These are phyloP conservation scores for Xylariaceae sp. DNA, from an alignment of 2,329 filamentous ascomycete genomes.

Conservation along the genomic window DNA sequence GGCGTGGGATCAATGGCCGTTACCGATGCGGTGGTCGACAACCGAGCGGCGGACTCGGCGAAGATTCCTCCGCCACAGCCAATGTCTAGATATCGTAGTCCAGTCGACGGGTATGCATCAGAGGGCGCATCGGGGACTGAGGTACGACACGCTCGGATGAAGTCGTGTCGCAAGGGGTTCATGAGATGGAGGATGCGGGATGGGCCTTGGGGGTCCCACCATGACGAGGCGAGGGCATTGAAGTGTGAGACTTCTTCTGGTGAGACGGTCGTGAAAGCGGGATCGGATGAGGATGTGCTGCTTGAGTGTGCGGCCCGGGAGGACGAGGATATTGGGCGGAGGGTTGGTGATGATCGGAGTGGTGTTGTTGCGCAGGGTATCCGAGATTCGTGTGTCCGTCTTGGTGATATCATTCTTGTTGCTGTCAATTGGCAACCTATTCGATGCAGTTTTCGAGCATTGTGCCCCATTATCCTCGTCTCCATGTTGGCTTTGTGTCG, in stretches of 20 bases:
- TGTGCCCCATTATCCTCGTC: neutral
- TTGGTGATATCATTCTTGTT: neutral
- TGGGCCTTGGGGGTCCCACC: conserved; percentile 96
- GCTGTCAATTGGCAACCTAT: neutral
- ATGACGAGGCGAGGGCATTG: conserved; percentile 84
- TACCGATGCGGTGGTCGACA: conserved; percentile 61
- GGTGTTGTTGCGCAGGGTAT: neutral
- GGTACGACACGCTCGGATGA: conserved; percentile 72
- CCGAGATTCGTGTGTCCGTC: neutral
- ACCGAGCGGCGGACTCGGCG: conserved; percentile 77
- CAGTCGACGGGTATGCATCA: conserved; percentile 28
- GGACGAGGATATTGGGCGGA: conserved; percentile 10
- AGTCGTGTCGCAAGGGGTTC: conserved; percentile 95
- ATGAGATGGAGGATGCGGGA: conserved; percentile 93
- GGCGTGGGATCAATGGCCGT: conserved; percentile 77
- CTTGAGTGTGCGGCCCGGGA: neutral
- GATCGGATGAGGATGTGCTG: conserved; percentile 15
- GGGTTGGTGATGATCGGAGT: neutral
- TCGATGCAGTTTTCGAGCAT: conserved; percentile 7
- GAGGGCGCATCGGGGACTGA: conserved; percentile 46
- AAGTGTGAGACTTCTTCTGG: conserved; percentile 90
- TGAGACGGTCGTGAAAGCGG: conserved; percentile 71
- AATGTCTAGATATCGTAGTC: conserved; percentile 78
- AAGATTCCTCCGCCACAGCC: conserved; percentile 97
- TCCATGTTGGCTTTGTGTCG: conserved; percentile 6